Conservation (phyloP, 805 yeast genomes). For the Myxozyma monticola region DNA sequence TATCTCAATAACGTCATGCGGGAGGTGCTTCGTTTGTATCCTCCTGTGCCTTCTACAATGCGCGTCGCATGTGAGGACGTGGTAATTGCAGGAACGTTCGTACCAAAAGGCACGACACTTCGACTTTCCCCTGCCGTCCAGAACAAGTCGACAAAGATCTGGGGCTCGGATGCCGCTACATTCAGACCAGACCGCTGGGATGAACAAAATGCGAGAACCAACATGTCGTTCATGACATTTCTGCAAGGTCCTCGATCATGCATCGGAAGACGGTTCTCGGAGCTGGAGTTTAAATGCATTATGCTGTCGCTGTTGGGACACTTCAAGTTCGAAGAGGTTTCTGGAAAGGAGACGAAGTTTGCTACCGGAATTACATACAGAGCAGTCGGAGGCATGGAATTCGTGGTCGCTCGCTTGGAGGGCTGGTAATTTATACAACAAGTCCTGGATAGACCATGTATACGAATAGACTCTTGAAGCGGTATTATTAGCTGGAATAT, state of each 20-base stretch:
- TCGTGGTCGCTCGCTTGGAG: too few species aligned
- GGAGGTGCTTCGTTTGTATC: slow-evolving; percentile 15
- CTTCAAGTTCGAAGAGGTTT: slow-evolving; percentile 11
- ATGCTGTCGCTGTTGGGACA: slow-evolving; percentile 14
- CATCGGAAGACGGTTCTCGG: slow-evolving; percentile 26
- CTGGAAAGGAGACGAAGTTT: too few species aligned
- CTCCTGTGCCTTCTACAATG: slow-evolving; percentile 23
- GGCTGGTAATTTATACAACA: too few species aligned
- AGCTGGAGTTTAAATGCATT: slow-evolving; percentile 19
- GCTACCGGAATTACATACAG: too few species aligned
- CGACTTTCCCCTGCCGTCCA: slow-evolving; percentile 5
- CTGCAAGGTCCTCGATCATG: slow-evolving; percentile 26
- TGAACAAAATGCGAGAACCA: slow-evolving; percentile 10
- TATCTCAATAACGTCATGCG: slow-evolving; percentile 20
- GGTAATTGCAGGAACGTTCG: slow-evolving; percentile 4
- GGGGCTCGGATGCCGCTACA: slow-evolving; percentile 28
- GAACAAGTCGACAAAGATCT: slow-evolving; percentile 11
- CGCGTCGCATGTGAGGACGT: slow-evolving; percentile 20
- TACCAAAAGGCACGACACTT: slow-evolving; percentile 22
- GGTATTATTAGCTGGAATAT: too few species aligned
- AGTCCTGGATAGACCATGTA: too few species aligned
- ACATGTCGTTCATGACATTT: slow-evolving; percentile 19
- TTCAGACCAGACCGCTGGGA: slow-evolving; percentile 30
- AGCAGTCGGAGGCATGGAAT: too few species aligned
- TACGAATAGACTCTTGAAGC: too few species aligned